A percentile compares a stretch with the other conserved stretches of the same genome.
Conservation (phyloP, 768 basidiomycete genomes). For the Trametes villosa region DNA sequence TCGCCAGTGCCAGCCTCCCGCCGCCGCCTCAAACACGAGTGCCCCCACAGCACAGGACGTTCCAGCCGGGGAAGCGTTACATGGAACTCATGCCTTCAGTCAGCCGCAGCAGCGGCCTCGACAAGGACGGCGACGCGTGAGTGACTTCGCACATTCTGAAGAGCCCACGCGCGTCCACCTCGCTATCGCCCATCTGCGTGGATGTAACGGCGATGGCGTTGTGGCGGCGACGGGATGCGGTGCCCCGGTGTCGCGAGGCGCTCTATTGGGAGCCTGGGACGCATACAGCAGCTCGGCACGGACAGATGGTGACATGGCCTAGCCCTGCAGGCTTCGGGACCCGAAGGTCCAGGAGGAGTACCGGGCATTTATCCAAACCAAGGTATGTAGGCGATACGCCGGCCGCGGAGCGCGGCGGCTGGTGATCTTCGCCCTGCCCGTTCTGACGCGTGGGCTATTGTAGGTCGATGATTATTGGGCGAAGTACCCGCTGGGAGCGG, state of each 20-base stretch:
- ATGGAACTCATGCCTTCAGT: constrained; percentile 75
- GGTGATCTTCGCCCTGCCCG: not conserved
- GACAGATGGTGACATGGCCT: constrained; percentile 36
- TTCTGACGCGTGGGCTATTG: not conserved
- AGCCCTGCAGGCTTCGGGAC: constrained; percentile 61
- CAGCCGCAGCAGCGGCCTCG: constrained; percentile 76
- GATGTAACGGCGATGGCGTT: not conserved
- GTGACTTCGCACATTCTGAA: too few relatives aligned
- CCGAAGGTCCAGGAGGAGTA: constrained; percentile 67
- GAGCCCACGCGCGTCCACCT: too few relatives aligned
- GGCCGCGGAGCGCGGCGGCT: not conserved
- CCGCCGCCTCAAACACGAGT: too few relatives aligned
- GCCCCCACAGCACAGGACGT: constrained; percentile 22
- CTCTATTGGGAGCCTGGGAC: not conserved
- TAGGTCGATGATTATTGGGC: constrained; percentile 57
- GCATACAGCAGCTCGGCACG: not conserved
- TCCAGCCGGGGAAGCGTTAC: constrained; percentile 35
- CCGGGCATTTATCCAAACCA: constrained; percentile 62
- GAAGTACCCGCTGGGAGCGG: constrained; percentile 34
- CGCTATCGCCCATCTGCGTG: not conserved
- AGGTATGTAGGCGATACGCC: constrained; percentile 46
- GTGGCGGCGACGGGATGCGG: not conserved
- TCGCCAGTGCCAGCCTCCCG: too few relatives aligned
- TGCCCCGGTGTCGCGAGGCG: not conserved
- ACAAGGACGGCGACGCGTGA: constrained; percentile 77